Evolutionary conservation across 176 grass and related monocot species (phyloP).

Genomic region (Rhynchospora tenuis): DNA sequence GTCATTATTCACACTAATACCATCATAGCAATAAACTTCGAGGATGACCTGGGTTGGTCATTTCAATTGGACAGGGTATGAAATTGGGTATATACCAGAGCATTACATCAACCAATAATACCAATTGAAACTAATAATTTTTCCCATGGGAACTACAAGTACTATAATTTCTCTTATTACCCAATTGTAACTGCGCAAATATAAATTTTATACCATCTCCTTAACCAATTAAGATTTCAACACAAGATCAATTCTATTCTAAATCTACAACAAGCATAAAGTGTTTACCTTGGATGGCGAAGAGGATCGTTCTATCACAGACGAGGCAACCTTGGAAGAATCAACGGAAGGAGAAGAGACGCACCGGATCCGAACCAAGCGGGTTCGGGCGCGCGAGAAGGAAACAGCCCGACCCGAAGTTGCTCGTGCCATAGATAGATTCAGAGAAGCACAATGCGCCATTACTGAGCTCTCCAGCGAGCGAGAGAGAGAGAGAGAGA

Average conservation of each 20-base stretch:
- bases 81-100: background rate
- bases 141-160: background rate
- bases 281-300: conserved; percentile 54
- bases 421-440: background rate
- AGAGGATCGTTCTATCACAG: conserved; percentile 11
- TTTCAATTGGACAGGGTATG: background rate
- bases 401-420: background rate
- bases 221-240: background rate
- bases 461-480: background rate
- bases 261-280: background rate
- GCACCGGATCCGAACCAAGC: conserved; percentile 29
- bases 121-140: background rate
- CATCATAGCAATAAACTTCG: background rate
- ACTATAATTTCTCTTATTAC: background rate
- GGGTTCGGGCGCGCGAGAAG: background rate
- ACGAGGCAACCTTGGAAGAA: conserved; percentile 20
- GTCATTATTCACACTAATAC: background rate
- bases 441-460: conserved; percentile 21
- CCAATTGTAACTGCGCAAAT: background rate
- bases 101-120: background rate
- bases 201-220: background rate
- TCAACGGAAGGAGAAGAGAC: conserved; percentile 49
- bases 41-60: background rate
- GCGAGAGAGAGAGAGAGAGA: background rate
- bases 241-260: background rate